Conservation (phyloP, 805 yeast species). For the Geotrichum ghanense region DNA sequence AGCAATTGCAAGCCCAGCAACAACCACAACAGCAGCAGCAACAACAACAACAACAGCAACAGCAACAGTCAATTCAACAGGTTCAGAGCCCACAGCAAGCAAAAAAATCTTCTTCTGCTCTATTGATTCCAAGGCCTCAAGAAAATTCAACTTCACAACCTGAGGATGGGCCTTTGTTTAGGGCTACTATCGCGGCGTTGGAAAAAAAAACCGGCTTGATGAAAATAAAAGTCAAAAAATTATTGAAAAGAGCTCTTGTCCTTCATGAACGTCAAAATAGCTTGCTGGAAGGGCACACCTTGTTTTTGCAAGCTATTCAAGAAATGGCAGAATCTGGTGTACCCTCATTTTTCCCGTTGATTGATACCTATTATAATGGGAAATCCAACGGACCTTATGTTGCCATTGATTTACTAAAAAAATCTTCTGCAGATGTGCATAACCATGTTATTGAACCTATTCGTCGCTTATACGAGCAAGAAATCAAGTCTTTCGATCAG, state of each 20-base stretch:
- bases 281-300: slow-evolving; percentile 24
- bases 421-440: slow-evolving; percentile 21
- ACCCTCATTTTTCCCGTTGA: slow-evolving; percentile 22
- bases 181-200: slow-evolving; percentile 29
- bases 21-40: slow-evolving; percentile 3
- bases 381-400: slow-evolving; percentile 14
- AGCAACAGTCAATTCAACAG: neutral
- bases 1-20: neutral
- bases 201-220: slow-evolving; percentile 27
- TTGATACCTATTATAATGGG: slow-evolving; percentile 22
- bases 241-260: slow-evolving; percentile 26
- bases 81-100: slow-evolving; percentile 4
- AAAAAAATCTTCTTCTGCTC: slow-evolving; percentile 6
- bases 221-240: slow-evolving; percentile 25
- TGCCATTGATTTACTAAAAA: slow-evolving; percentile 10
- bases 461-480: slow-evolving; percentile 29
- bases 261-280: slow-evolving; percentile 24
- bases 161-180: slow-evolving; percentile 35
- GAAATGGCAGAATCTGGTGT: slow-evolving; percentile 23
- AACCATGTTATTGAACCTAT: slow-evolving; percentile 28
- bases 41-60: neutral
- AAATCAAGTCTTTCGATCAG: slow-evolving; percentile 29
- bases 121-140: slow-evolving; percentile 19
- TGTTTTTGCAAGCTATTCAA: slow-evolving; percentile 23
- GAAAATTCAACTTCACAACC: slow-evolving; percentile 23